phyloP scores from a whole-genome alignment of 768 basidiomycete species.

The Amanita brunnescens region DNA sequence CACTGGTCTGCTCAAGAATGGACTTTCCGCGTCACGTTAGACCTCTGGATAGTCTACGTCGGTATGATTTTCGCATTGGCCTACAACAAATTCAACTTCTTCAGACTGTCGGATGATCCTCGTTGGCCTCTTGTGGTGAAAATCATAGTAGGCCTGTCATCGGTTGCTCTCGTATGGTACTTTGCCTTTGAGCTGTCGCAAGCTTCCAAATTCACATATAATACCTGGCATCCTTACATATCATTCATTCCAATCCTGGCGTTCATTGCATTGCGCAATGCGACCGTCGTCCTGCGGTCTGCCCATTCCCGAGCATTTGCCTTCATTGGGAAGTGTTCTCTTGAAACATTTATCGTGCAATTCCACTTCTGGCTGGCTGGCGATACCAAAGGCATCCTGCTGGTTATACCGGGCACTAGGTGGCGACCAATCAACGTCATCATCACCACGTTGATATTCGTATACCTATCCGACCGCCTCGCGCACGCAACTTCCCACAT shows the following conservation, averaged over 20 bases:
- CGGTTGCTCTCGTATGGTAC: conserved; percentile 60
- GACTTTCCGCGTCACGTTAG: conserved; percentile 82
- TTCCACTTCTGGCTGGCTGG: conserved; percentile 83
- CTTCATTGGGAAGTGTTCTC: conserved; percentile 79
- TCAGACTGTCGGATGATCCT: conserved; percentile 58
- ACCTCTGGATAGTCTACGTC: conserved; percentile 82
- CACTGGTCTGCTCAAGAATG: conserved; percentile 83
- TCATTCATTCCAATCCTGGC: conserved; percentile 75
- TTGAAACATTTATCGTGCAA: conserved; percentile 90
- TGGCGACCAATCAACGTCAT: conserved; percentile 76
- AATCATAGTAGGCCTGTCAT: conserved; percentile 39
- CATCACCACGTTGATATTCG: conserved; percentile 66
- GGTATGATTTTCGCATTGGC: conserved; percentile 77
- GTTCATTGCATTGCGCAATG: conserved; percentile 71
- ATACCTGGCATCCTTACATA: conserved; percentile 75
- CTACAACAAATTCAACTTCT: conserved; percentile 68
- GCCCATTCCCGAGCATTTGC: conserved; percentile 61
- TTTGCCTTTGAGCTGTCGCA: conserved; percentile 73
- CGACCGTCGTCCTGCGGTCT: conserved; percentile 62
- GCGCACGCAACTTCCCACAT: conserved; percentile 68
- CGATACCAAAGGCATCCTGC: conserved; percentile 73
- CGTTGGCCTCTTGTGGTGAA: conserved; percentile 53
- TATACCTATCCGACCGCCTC: conserved; percentile 72
- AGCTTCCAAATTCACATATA: conserved; percentile 79
- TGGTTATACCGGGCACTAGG: conserved; percentile 65